Base-by-base conservation (phyloP, 805 yeast species). In the Teunomyces pallodes region DNA sequence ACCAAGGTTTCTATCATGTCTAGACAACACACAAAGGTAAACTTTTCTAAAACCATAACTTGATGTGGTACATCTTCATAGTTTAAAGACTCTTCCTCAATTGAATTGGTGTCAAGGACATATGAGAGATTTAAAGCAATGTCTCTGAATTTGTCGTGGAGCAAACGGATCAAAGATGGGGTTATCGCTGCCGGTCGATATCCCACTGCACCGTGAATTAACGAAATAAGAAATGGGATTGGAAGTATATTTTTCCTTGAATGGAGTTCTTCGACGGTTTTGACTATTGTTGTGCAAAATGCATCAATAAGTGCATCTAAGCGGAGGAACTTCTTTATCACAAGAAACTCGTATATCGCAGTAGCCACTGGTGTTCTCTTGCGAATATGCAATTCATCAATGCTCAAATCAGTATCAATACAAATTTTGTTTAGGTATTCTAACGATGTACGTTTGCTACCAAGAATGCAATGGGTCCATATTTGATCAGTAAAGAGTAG, bases 161-260 rank as follows among this genome's bases (percentile, higher is more conserved):
- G 48, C 2, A 36, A 31, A 17, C 46, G 38, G 2, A 67, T 59
- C 20, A 75, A 67, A 10, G 60, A 56, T 32, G 57, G 63, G 16
- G 67, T 69, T 1, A 84, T 72, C 0, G 92, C 90, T 47, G 79
- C 77, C 1, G 87, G 84, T 57, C 87, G 71, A 62, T 82, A 87
- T 16, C 64, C 72, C 5, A 85, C 61, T 1, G 81, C 58, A 45
- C 80, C 79, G 54, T 81, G 81, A 33, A 86, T 66, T 35, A 87
- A 55, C 0, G 86, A 72, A 2, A 85, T 58, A 10, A 87, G 53
- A 58, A 82, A 85, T 1, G 94, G 94, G 3, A 83, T 68, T 0
- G 83, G 62, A 1, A 77, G 51, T 2, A 73, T 52, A 6, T 60
- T 45, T 14, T 63, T 56, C 9, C 47, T 42, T 3, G 54, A 46